Base-by-base conservation (phyloP, 352 stramenopile genomes). In the Phytophthora europaea region DNA sequence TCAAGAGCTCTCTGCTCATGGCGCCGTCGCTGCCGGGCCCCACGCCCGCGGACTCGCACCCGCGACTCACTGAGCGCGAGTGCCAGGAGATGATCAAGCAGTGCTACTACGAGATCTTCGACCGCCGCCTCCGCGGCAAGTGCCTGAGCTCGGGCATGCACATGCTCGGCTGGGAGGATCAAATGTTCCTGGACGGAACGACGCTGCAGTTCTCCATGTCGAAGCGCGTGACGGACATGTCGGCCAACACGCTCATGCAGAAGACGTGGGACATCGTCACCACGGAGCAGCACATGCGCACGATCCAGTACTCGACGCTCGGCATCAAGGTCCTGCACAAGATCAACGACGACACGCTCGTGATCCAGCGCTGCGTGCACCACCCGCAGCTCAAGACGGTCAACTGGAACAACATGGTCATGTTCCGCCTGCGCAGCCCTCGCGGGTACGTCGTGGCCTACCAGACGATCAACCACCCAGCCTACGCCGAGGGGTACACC, bases 321-420 rank as follows among this genome's bases (percentile, higher is more conserved):
- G 75, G 80, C 26, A 65, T 87, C 43, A 82, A 85, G 61, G 69
- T 83, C 38, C 57, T 87, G 48, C 80, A 87, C 48, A 79, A 82
- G 36, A 77, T 87, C 57, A 87, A 85, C 61, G 76, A 87, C 9
- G 80, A 87, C 57, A 78, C 80, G 16, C 31, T 87, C 10, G 69
- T 87, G 18, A 50, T 83, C 6, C 78, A 85, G 67, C 80, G 80
- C 26, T 82, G 75, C 53, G 80, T 87, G 63, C 78, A 87, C 64
- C 80, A 87, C 50, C 75, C 80, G 53, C 78, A 84, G 61, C 72
- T 87, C 34, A 67, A 83, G 47, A 84, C 67, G 4, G 75, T 87
- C 36, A 82, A 79, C 61, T 87, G 80, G 62, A 82, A 82, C 50
- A 83, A 85, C 51, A 82, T 86, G 79, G 72, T 86, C 77, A 84